These are phyloP conservation scores for Nothophaeocryptopus gaeumannii DNA, from an alignment of 2,329 filamentous ascomycete genomes.

Conservation along the genomic window DNA sequence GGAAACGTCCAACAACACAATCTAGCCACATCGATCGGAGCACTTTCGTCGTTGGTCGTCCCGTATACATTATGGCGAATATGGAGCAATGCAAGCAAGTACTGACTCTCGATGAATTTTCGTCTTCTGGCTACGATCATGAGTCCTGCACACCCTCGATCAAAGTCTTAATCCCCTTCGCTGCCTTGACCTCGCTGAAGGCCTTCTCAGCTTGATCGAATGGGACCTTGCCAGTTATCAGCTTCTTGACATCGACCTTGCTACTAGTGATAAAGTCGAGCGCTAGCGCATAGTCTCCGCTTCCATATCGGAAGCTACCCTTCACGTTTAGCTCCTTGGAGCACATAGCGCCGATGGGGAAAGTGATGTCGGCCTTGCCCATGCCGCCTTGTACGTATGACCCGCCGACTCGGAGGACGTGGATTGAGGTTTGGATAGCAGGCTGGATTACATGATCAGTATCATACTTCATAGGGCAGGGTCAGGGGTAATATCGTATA, in stretches of 20 bases:
- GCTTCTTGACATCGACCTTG: constrained; percentile 69
- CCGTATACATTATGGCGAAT: too few species aligned
- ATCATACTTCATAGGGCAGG: too few species aligned
- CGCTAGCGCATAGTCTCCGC: constrained; percentile 82
- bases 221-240: constrained; percentile 73
- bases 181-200: constrained; percentile 80
- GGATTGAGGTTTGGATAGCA: constrained; percentile 50
- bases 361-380: constrained; percentile 81
- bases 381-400: constrained; percentile 78
- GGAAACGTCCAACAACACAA: too few species aligned
- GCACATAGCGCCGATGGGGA: constrained; percentile 88
- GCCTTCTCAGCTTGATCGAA: constrained; percentile 83
- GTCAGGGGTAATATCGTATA: too few species aligned
- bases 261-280: constrained; percentile 72
- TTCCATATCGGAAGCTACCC: constrained; percentile 85
- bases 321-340: constrained; percentile 83
- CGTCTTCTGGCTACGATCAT: too few species aligned
- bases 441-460: constrained; percentile 18
- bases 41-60: too few species aligned
- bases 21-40: too few species aligned
- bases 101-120: too few species aligned
- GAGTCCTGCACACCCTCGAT: constrained; percentile 36
- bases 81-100: too few species aligned
- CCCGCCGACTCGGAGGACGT: constrained; percentile 48
- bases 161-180: constrained; percentile 70